Evolutionary conservation across 768 basidiomycete species (phyloP), one percentile per base, ranked within the genome.

Genomic region (Boletus pseudopeckii): DNA sequence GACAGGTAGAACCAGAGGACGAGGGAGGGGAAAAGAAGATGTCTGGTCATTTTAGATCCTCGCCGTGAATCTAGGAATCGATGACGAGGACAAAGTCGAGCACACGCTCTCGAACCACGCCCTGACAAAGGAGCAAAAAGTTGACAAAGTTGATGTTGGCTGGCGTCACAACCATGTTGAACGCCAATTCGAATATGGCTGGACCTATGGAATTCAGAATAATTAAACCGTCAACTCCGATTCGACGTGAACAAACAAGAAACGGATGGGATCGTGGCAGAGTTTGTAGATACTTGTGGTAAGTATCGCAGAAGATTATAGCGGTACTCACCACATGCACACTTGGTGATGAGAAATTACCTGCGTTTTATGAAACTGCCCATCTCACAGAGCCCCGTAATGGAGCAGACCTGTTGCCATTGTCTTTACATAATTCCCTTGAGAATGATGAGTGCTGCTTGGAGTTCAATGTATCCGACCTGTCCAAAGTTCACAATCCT

Each of bases 161-260:
- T n/a, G 46, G 34, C 17, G 39, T 34, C 44, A n/a, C 44, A 17
- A 7, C 7, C 44, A 20, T 39, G 39, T 33, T 50, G 57, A 48
- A 52, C 3, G 42, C 60, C 51, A 48, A 42, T 22, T 17, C 4
- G 26, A 44, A 39, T 6, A 22, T 38, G 33, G 24, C 38, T 4
- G 9, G 37, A 34, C 36, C 13, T 18, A 45, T 61, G 62, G 62
- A 64, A 62, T 64, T 48, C 62, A 50, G 10, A 20, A 28, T 22
- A 17, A 57, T n/a, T n/a, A 26, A 20, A 30, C 20, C 44, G 32
- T 32, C 1, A n/a, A 45, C 18, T 34, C 47, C 10, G 30, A 37
- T 38, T 37, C 28, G 28, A 28, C 4, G 28, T 28, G 28, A 28
- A 9, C 28, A 28, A 28, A 28, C 8, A 28, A 9, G 28, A 28